phyloP scores from a whole-genome alignment of 306 rosid genomes.

The Trichosanthes cucumerina region DNA sequence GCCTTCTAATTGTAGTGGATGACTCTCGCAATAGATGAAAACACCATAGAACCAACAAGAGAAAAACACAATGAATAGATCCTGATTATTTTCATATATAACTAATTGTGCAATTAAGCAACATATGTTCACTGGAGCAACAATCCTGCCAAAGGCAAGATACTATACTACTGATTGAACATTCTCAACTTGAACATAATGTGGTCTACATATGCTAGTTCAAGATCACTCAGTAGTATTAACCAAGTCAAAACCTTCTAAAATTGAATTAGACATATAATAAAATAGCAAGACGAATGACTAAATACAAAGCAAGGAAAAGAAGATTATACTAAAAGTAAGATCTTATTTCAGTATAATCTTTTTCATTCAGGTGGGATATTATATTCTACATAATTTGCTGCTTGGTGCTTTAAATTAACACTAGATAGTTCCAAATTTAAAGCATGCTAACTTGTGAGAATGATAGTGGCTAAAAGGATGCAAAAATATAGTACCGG shows the following conservation, averaged over 20 bases:
- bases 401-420: neutral
- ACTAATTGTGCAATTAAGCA: neutral
- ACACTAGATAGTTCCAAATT: neutral
- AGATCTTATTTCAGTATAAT: neutral
- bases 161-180: neutral
- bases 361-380: neutral
- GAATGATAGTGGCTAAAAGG: neutral
- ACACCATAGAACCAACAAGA: neutral
- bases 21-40: neutral
- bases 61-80: neutral
- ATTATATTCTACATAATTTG: neutral
- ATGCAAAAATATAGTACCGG: neutral
- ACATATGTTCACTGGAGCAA: neutral
- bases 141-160: neutral
- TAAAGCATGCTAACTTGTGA: neutral
- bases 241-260: neutral
- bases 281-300: neutral
- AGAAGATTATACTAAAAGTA: neutral
- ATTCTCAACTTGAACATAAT: neutral
- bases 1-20: neutral
- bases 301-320: neutral
- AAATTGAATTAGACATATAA: neutral
- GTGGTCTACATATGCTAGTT: neutral
- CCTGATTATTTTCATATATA: neutral
- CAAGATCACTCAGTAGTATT: neutral